Evolutionary conservation across 1,139 yeast species (phyloP), one percentile per base, ranked within the genome.

Genomic region (Debaryomycetaceae sp.): DNA sequence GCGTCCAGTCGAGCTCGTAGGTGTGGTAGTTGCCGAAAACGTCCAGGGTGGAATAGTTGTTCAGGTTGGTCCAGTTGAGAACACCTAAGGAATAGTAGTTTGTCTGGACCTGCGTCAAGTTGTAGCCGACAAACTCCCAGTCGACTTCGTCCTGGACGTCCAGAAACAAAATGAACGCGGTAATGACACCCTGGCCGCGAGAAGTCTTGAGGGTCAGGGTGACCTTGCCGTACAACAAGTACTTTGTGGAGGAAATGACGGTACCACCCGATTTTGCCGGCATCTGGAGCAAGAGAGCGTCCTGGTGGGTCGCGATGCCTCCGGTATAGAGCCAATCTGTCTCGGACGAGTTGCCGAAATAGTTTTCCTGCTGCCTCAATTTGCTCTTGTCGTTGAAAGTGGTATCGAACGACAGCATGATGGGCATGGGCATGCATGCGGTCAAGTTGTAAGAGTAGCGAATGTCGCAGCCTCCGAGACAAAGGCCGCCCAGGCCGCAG

Each of bases 91-190:
- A 73, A 57, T 81, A 86, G 62, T 52, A 86, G 58, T 86, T 86
- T 16, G 86, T 62, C 59, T 86, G 90, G 2, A 76, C 81, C 22
- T 58, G 51, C 13, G 64, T 63, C 44, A 80, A 58, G 47, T 80
- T 71, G 42, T 69, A 68, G 36, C 97, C 97, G 34, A 85, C 77
- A 44, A 74, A 78, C 59, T 86, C 96, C 47, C 59, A 77, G 69
- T 86, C 96, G 44, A 86, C 70, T 65, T 87, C 96, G 60, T 86
- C 96, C 55, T 79, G 77, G 25, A 81, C 85, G 44, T 82, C 85
- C 2, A 94, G 81, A 58, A 75, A 81, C 35, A 83, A 55, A 51
- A 86, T 83, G 44, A 78, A 74, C n/a, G 95, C 90, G 13, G 92
- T 69, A 37, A 86, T 72, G 28, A 86, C 95, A 60, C 96, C 96